Base-by-base conservation (phyloP, 345 rosid species). In the Lepidium aucheri region DNA sequence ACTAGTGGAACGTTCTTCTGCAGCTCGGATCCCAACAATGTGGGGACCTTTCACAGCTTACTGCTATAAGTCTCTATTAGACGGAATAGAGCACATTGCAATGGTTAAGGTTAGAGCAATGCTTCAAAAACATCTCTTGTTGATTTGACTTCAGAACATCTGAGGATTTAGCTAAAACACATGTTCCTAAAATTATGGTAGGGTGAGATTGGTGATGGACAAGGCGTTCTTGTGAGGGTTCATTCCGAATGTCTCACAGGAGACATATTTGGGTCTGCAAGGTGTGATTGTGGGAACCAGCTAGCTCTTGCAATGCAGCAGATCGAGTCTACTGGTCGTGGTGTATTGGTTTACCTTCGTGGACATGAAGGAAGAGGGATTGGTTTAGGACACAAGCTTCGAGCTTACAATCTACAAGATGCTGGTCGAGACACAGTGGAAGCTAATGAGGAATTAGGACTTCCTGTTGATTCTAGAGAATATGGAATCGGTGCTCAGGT, bases 401-500 rank as follows among this genome's bases (percentile, higher is more conserved):
- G 86, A 42, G 96, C 96, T 52, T 89, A 92, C 76, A 89, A 87
- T 81, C 75, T 89, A 10, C 96, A 92, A 67, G 98, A 89, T 63
- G 85, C 78, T 59, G 95, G 98, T 11, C 87, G 86, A 0, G 95
- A 92, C 63, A 87, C 95, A 0, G 95, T 89, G 26, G 95, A 89
- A 81, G 98, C 98, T 52, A 92, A 92, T 57, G 95, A 77, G 63
- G 98, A 92, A 30, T 77, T 92, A 16, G 96, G 98, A 20, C 81
- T 92, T 65, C 95, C 96, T 12, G 85, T 92, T 73, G 98, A 92
- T 78, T 89, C 98, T 9, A 82, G 98, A 68, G 98, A 92, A 70
- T 92, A 92, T 58, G 98, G 98, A 54, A 87, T 92, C 46, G 98
- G 95, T 34, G 98, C 98, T 47, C 95, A 89, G 98, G 98, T 92